Evolutionary conservation across 108 stramenopile species (phyloP), one percentile per base, ranked within the genome.

Genomic region (Nitzschia palea): DNA sequence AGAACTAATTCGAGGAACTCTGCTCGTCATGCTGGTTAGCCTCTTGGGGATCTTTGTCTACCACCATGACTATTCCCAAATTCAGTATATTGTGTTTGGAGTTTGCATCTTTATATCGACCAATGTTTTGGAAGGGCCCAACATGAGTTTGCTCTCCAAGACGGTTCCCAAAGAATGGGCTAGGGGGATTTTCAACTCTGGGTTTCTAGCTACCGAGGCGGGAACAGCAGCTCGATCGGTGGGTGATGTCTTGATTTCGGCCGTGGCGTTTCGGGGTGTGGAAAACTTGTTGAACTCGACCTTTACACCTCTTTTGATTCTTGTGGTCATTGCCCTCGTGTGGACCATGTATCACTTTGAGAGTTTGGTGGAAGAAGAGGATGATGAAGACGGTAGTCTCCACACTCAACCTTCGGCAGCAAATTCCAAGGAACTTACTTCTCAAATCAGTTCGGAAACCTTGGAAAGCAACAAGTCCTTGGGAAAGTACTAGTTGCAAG

Each of bases 171-270:
- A 79, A 5, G 59, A 68, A 22, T 79, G 95, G 68, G 91, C 91
- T 26, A 74, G 61, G 45, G 96, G 96, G 32, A 89, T 84, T 12
- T 86, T 94, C 65, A 97, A 97, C 73, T 78, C 82, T 59, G 96
- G 96, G 2, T 80, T 95, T 30, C 67, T 97, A 31, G 88, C 94
- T 36, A 97, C 96, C 27, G 95, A 97, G 73, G 86, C 93, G 0
- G 96, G 96, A 22, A 95, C 94, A 9, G 52, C 87, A 15, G 96
- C 94, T 12, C 73, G 96, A 57, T 88, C 80, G 12, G 54, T 85
- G 18, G 89, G 89, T 33, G 89, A 90, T 63, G 52, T 87, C 40
- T 68, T 81, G 40, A 60, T 89, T 45, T 58, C 72, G 5, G 60
- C 37, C 4, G 63, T 69, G 1, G 73, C 77, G 17, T 65, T 65